A percentile compares a stretch with the other conserved stretches of the same genome.
Evolutionary conservation across 1,284 basidiomycete species (phyloP).

Genomic region (Tausonia pullulans): DNA sequence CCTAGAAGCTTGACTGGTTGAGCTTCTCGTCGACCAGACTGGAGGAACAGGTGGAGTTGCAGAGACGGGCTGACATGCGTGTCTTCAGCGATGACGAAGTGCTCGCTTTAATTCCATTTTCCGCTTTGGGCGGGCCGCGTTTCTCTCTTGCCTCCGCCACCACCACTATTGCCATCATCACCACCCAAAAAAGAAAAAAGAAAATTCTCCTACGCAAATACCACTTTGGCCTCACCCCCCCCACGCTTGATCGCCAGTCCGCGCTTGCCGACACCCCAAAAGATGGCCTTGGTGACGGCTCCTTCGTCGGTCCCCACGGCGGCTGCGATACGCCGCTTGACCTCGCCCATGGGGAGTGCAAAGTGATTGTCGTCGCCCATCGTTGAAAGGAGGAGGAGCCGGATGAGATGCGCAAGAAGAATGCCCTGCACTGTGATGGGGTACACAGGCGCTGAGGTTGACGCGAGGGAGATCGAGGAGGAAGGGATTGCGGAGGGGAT

Average conservation of each 20-base stretch:
- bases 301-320: not conserved
- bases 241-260: slow-evolving; percentile 10
- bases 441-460: not conserved
- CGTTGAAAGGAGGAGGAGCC: not conserved
- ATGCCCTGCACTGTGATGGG: slow-evolving; percentile 4
- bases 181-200: too few species aligned
- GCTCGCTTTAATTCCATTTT: too few species aligned
- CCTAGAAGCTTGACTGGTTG: too few species aligned
- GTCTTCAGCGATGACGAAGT: too few species aligned
- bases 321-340: not conserved
- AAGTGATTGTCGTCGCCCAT: not conserved
- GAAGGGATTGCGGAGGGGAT: not conserved
- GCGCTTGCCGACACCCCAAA: slow-evolving; percentile 8
- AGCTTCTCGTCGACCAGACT: too few species aligned
- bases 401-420: slow-evolving; percentile 5
- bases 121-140: too few species aligned
- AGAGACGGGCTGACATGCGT: too few species aligned
- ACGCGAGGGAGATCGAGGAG: slow-evolving; percentile 4
- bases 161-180: too few species aligned
- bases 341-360: slow-evolving; percentile 5
- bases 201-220: not conserved
- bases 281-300: slow-evolving; percentile 3
- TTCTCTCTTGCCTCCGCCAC: too few species aligned
- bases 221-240: slow-evolving; percentile 7
- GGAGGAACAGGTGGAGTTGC: too few species aligned